Base-by-base conservation (phyloP, 805 yeast genomes). In the Wickerhamiella occidentalis region DNA sequence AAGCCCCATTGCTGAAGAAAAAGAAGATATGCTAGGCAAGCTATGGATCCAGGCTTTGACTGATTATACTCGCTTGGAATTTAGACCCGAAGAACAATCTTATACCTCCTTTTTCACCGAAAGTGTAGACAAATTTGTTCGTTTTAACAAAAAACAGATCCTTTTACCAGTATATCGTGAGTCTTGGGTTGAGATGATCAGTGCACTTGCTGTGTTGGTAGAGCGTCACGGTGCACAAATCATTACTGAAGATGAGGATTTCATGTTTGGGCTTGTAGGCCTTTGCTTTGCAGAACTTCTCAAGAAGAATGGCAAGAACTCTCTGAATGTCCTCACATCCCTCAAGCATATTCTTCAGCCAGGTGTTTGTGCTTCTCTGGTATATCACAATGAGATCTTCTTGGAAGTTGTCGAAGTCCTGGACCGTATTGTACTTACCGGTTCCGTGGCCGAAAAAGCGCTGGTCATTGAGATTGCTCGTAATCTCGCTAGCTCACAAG, bases 231-330 rank as follows among this genome's bases (percentile, higher is more conserved):
- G 72, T 1, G 56, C 64, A 0, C 61, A 70, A 11, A 68, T 82
- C 17, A 62, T 68, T 5, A 69, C 85, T 4, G 78, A 73, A 9
- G 40, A 47, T 6, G 56, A 54, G 9, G 52, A 40, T 8, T 83
- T 87, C 56, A 80, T 83, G 64, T 83, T 85, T 60, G 80, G 87
- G 26, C 63, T 88, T 36, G 84, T 82, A 65, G 84, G 95, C 9
- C 83, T 85, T 56, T 85, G 95, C 61, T 72, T 87, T 44, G 94
- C 85, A 56, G 76, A 82, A 0, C 69, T 87, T 53, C 73, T 82
- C 44, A 74, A 73, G 45, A 64, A 66, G 6, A 47, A 54, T 23
- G 64, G 63, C 26, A 49, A 52, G 29, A 62, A 45, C 22, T 21
- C 33, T 5, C 50, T 59, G 26, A 59, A 64, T 26, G 74, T 79